Evolutionary conservation across 306 rosid genomes (phyloP), one percentile per base, ranked within the genome.

Genomic region (Senna siamea): DNA sequence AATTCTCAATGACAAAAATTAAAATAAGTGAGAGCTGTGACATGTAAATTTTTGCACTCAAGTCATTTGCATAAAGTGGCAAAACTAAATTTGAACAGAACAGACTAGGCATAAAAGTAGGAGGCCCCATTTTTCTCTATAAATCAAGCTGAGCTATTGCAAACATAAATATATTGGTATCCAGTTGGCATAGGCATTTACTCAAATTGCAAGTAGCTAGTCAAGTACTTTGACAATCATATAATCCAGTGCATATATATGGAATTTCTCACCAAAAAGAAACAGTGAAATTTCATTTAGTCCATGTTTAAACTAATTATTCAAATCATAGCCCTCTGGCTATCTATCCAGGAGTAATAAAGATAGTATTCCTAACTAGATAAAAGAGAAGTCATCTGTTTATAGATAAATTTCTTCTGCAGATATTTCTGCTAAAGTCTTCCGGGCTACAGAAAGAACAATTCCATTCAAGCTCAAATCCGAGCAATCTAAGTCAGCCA

Each of bases 41-140:
- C 3, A 26, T 26, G 30, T 26, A 26, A 26, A 1, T 26, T 26
- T 79, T 79, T 78, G 75, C 71, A 75, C 68, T 57, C 78, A 30
- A 50, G 43, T 57, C 30, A 74, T 78, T 60, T 75, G 37, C 83
- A 70, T 69, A 69, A 78, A 74, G 73, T 59, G 81, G 83, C 69
- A 75, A 83, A 83, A 75, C 74, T 66, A 78, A n/a, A 78, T 63
- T 75, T 82, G 62, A 68, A 59, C 26, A 60, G 34, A 23, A 20
- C 61, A 62, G 74, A 69, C 3, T 55, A 81, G 17, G 67, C 72
- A 50, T 66, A 40, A 50, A 4, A 32, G 26, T 9, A 20, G 23
- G 50, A 78, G 86, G 83, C 70, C 86, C 83, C 86, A 56, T 12
- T 74, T 32, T 40, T 69, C 4, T 1, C 15, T 43, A 3, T 43